These are phyloP conservation scores for Acanthamoeba royreba DNA, from an alignment of 208 protist genomes.

Conservation along the genomic window DNA sequence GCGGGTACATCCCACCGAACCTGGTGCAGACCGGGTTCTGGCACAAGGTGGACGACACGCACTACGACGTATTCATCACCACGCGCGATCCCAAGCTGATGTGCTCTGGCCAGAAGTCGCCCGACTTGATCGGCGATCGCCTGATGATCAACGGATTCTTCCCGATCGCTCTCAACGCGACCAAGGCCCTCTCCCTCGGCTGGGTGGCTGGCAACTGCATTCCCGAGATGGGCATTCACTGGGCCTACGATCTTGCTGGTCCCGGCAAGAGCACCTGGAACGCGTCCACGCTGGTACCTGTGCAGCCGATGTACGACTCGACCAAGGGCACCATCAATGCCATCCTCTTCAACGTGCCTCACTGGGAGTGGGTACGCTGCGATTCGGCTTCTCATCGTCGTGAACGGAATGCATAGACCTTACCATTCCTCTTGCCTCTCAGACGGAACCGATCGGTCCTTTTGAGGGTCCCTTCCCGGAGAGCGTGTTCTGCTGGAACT, in stretches of 20 bases:
- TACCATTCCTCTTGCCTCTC: not conserved
- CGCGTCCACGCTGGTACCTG: conserved; percentile 4
- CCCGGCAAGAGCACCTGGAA: not conserved
- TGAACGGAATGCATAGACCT: not conserved
- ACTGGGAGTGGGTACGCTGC: not conserved
- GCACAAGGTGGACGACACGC: not conserved
- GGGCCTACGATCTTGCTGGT: not conserved
- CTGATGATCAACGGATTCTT: not conserved
- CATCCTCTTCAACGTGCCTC: not conserved
- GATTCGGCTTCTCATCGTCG: not conserved
- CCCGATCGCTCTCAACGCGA: not conserved
- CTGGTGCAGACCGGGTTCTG: not conserved
- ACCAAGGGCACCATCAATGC: not conserved
- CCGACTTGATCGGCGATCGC: not conserved
- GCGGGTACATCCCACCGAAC: not conserved
- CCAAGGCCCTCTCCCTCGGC: not conserved
- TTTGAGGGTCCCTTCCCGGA: conserved; percentile 4
- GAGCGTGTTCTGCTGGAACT: conserved; percentile 13
- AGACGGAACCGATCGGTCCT: not conserved
- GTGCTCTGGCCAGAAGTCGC: not conserved
- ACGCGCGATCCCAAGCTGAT: not conserved
- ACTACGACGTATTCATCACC: not conserved
- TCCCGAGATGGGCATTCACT: not conserved
- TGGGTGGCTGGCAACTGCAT: conserved; percentile 21
- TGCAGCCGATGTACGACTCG: conserved; percentile 2